These are phyloP conservation scores for Bullera alba DNA, from an alignment of 768 basidiomycete species.

Conservation along the genomic window DNA sequence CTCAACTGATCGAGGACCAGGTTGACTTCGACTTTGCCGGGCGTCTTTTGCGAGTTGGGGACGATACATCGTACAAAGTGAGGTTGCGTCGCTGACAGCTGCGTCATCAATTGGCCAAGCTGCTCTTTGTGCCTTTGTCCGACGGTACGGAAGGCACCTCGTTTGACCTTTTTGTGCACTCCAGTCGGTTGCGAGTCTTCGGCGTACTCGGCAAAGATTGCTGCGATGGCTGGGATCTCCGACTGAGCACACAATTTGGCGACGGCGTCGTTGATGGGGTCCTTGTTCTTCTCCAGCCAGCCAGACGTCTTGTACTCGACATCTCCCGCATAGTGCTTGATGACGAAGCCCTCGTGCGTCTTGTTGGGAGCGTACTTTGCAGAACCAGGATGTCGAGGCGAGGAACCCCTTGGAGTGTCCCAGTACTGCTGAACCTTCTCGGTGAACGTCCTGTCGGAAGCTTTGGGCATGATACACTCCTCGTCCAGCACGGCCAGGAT, in stretches of 20 bases:
- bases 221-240: conserved; percentile 69
- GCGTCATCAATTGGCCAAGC: conserved; percentile 78
- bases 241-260: conserved; percentile 79
- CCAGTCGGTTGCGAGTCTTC: conserved; percentile 49
- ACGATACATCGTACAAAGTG: conserved; percentile 99
- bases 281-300: conserved; percentile 99
- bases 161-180: conserved; percentile 57
- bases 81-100: conserved; percentile 87
- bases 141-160: conserved; percentile 93
- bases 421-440: conserved; percentile 81
- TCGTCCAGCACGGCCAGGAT: conserved; percentile 90
- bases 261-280: conserved; percentile 92
- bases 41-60: conserved; percentile 84
- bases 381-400: conserved; percentile 61
- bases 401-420: conserved; percentile 50
- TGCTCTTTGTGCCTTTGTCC: conserved; percentile 95
- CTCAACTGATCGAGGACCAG: conserved; percentile 91
- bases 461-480: conserved; percentile 99
- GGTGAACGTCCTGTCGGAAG: conserved; percentile 88
- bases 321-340: conserved; percentile 91
- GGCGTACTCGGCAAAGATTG: conserved; percentile 74
- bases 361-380: conserved; percentile 77
- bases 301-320: conserved; percentile 94
- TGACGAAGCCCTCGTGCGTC: conserved; percentile 88
- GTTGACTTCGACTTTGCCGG: conserved; percentile 83